Evolutionary conservation across 345 rosid genomes (phyloP).

Genomic region (Hirschfeldia incana): DNA sequence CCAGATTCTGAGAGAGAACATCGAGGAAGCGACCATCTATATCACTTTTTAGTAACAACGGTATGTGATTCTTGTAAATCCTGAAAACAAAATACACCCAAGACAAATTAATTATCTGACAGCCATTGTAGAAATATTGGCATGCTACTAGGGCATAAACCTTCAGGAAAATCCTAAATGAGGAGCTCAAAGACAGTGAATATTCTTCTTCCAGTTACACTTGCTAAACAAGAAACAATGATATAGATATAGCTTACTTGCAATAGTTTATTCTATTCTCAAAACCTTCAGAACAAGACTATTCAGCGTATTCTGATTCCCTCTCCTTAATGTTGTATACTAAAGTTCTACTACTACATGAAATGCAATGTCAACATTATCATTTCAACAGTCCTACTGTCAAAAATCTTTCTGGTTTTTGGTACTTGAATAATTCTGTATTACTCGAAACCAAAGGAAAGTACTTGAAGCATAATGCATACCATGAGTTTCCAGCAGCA

Average conservation of each 20-base stretch:
- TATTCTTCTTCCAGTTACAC: neutral
- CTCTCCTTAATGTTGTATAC: neutral
- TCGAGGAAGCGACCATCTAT: constrained; percentile 50
- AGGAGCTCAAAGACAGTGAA: neutral
- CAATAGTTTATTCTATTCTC: neutral
- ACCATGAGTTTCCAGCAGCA: constrained; percentile 99
- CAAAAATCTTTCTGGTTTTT: neutral
- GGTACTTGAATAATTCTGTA: neutral
- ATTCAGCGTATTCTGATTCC: neutral
- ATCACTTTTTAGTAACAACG: constrained; percentile 55
- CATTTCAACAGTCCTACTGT: neutral
- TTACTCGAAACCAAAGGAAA: neutral
- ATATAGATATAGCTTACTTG: no score
- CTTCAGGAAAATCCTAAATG: neutral
- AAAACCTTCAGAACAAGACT: neutral
- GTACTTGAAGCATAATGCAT: constrained; percentile 29
- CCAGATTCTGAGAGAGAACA: constrained; percentile 64
- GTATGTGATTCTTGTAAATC: constrained; percentile 77
- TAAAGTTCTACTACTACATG: constrained; percentile 10
- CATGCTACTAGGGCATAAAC: constrained; percentile 7
- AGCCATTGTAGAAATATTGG: neutral
- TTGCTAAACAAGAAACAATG: neutral
- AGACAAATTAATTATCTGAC: neutral
- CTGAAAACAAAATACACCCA: constrained; percentile 44
- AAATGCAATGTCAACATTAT: constrained; percentile 1